Base-by-base conservation (phyloP, 2,329 filamentous ascomycete species). In the Exophiala dermatitidis region DNA sequence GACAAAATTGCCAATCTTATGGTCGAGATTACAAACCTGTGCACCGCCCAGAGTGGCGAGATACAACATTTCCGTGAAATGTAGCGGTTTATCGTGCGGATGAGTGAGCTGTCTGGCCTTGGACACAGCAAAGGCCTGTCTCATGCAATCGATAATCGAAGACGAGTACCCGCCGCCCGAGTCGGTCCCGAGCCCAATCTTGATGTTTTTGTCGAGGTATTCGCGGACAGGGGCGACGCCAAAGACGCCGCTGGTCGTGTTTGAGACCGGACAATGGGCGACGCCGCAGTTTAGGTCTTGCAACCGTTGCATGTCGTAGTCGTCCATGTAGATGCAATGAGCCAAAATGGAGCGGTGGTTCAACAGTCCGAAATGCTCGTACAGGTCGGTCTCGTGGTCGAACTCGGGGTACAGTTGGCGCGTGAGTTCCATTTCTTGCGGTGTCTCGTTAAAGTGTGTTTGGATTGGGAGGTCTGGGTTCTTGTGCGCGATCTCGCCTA, bases 381-480 rank as follows among this genome's bases (percentile, higher is more conserved):
- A 84, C 19, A 84, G 67, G 54, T 81, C 77, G 0, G 72, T 77
- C 65, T 84, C 80, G 60, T 72, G 78, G 2, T 60, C 59, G 54
- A 80, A 80, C 1, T 71, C 66, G 0, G 78, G 77, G 59, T 81
- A 83, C 5, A 83, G 68, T 1, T 69, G 63, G 28, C 66, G 66
- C 2, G 80, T 83, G 9, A 73, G 71, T 3, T 68, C 57, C 55
- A 80, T 77, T 62, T 83, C 80, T 56, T 81, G 77, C 63, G 74
- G 70, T 0, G 80, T 78, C 62, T 84, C 80, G 67, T 81, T 78
- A 68, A 83, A 82, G 63, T 83, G 81, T n/a, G 79, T 83, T 66
- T 84, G 81, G 41, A 84, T 77, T 0, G 76, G 69, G 31, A 83
- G 63, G 2, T 70, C 64, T 1, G 67, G 66, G 46, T 81, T 69